phyloP scores from a whole-genome alignment of 176 grass and related monocot genomes.

The Raddia distichophylla region DNA sequence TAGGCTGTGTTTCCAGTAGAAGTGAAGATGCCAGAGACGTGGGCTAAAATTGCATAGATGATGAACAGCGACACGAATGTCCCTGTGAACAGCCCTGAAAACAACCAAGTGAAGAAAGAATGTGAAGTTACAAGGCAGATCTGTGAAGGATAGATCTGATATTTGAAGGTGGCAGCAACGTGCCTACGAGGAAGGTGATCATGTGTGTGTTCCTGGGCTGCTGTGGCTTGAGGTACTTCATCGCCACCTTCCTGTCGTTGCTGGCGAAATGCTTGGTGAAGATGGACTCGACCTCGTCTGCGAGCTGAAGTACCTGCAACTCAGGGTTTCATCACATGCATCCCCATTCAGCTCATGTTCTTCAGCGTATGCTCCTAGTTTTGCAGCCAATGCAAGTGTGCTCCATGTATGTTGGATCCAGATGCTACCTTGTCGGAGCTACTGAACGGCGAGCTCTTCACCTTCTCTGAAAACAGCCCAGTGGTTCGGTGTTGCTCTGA shows the following conservation, averaged over 20 bases:
- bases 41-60: slow-evolving; percentile 82
- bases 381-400: not conserved
- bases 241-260: slow-evolving; percentile 77
- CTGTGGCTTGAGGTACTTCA: slow-evolving; percentile 87
- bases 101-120: not conserved
- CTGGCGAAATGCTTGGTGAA: slow-evolving; percentile 72
- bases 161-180: not conserved
- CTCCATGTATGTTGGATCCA: not conserved
- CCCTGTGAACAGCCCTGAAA: slow-evolving; percentile 89
- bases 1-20: slow-evolving; percentile 65
- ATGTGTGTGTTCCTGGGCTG: slow-evolving; percentile 72
- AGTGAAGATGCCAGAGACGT: slow-evolving; percentile 78
- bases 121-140: not conserved
- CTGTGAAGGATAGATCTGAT: not conserved
- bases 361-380: not conserved
- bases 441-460: slow-evolving; percentile 73
- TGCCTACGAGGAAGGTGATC: slow-evolving; percentile 87
- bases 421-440: slow-evolving; percentile 92
- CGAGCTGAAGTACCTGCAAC: slow-evolving; percentile 72
- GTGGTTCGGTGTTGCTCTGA: slow-evolving; percentile 65
- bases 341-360: not conserved
- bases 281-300: slow-evolving; percentile 84
- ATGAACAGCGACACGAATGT: slow-evolving; percentile 77
- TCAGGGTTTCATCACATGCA: not conserved
- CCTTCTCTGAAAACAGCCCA: slow-evolving; percentile 63